phyloP scores from a whole-genome alignment of 495 filamentous ascomycete genomes.

The Neurospora africana region DNA sequence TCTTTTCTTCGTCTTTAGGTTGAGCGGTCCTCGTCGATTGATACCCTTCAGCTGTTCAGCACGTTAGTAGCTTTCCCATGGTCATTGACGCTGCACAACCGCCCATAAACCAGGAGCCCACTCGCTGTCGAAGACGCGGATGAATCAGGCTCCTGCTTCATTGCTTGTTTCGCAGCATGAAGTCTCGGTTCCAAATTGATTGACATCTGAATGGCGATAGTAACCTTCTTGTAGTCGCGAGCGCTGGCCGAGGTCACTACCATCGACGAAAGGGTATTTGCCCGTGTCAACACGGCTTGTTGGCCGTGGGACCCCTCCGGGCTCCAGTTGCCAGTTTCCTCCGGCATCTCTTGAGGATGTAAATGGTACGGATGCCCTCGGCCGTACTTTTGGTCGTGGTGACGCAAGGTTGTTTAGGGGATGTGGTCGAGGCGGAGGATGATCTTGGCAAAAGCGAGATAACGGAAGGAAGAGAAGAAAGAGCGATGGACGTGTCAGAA shows the following conservation, averaged over 20 bases:
- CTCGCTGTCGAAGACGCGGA: neutral
- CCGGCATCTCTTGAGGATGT: neutral
- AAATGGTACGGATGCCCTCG: neutral
- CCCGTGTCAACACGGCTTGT: neutral
- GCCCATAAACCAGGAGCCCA: neutral
- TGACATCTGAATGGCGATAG: neutral
- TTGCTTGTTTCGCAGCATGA: neutral
- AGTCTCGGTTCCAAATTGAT: neutral
- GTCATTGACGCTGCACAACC: neutral
- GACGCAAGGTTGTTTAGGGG: neutral
- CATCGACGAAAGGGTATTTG: neutral
- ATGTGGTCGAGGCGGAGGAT: rapidly evolving
- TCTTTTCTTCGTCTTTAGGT: neutral
- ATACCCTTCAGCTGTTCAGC: neutral
- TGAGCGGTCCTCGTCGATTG: no score
- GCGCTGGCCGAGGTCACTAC: no score
- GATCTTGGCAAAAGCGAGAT: neutral
- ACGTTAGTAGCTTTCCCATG: neutral
- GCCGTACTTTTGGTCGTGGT: neutral
- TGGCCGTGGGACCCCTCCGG: rapidly evolving
- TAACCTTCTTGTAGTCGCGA: no score
- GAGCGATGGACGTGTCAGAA: neutral
- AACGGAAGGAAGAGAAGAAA: neutral
- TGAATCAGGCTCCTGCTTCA: neutral
- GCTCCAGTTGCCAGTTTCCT: neutral